Base-by-base conservation (phyloP, 805 yeast species). In the Alloascoidea africana region DNA sequence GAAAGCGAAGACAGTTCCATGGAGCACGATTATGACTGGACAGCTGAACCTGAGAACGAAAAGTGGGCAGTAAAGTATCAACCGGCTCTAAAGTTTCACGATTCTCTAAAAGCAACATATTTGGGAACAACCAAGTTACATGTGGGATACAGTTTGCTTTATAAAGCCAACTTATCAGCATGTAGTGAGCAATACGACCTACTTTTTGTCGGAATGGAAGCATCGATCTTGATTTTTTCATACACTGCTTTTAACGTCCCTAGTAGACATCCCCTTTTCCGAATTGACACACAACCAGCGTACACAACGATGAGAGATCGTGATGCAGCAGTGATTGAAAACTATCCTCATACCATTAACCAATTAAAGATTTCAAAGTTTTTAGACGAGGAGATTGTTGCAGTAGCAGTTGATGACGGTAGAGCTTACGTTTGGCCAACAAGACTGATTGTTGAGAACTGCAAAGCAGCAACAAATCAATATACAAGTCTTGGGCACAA, bases 341-440 rank as follows among this genome's bases (percentile, higher is more conserved):
- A 58, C 38, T 61, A 54, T 36, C 76, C 78, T 2, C 76, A 70
- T 47, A 60, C 73, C 0, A 60, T 75, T 13, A 76, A 76, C 42
- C 66, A 49, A 42, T 36, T 76, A 32, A 68, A 61, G 37, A 44
- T 56, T 6, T 52, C 52, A 1, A 45, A 41, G 14, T 62, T 70
- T 42, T 41, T 53, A 17, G 58, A 53, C 1, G 46, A 48, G 15
- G 66, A 65, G 35, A 63, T 68, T 0, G 39, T 77, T 4, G 63
- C 58, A 2, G 61, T 59, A 2, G 68, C 75, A 36, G 42, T 60
- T 15, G 81, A 74, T 46, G 73, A 70, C 48, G 81, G 81, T 0
- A 44, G 65, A 3, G 56, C 62, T 0, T 40, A 66, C 64, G 46
- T 43, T 51, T 59, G 36, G 36, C 8, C 5, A 14, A 34, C 36